Base-by-base conservation (phyloP, 2,329 filamentous ascomycete species). In the Colletotrichum caudatum region DNA sequence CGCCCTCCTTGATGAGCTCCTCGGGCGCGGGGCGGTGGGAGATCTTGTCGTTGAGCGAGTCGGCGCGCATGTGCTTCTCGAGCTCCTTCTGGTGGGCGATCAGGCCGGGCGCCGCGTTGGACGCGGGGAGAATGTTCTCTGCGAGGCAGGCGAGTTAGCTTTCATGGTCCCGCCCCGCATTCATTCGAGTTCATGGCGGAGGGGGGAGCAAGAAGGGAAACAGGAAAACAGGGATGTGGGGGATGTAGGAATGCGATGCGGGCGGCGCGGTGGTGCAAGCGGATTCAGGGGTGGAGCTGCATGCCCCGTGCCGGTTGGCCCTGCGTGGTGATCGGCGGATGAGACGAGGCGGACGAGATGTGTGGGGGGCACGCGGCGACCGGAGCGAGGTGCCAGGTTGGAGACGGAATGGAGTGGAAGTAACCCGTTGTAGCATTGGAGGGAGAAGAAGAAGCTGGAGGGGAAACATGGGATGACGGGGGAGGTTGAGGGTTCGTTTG, bases 111-210 rank as follows among this genome's bases (percentile, higher is more conserved):
- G 94, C 94, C 23, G 92, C 94, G 63, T 82, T 92, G 41, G 92
- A 92, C 67, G 91, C 90, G 35, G 93, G 93, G 35, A 98, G 90
- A 80, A 98, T 97, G 82, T 97, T 97, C 76, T 91, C 93, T 95
- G 76, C 65, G 70, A 69, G 69, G 64, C 46, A 58, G 66, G 62
- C 51, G 65, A 7, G 12, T 61, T 48, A 68, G 60, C 59, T 37
- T 50, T 48, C 23, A 23, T 6, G 41, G 7, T 14, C 4, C 9
- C 11, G 20, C 29, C n/a, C 46, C 41, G 33, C 16, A 35, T 8
- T 35, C 48, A 5, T 14, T 37, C 46, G 5, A n/a, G 33, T 37
- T 20, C 20, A 9, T 4, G 46, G 46, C 46, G 46, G 11, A 48
- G n/a, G 46, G 44, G 44, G 4, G n/a, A 4, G 29, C 29, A 11